Percentiles rank a stretch among this genome's conserved stretches.
phyloP scores from a whole-genome alignment of 768 basidiomycete species.

The Roridomyces roridus region DNA sequence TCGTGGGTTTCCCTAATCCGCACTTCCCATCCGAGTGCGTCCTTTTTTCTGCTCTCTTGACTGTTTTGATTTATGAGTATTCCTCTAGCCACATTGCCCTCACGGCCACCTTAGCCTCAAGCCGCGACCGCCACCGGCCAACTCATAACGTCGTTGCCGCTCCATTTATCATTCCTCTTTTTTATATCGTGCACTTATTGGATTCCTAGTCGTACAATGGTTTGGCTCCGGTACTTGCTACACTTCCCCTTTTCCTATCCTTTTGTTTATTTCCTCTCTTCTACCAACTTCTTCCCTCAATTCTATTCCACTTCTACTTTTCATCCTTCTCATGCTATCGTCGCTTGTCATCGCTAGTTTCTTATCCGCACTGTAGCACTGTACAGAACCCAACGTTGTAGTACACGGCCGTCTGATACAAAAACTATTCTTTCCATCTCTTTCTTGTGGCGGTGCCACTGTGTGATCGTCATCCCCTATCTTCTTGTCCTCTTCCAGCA shows the following conservation, averaged over 20 bases:
- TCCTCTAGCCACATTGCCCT: conserved; percentile 20
- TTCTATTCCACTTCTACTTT: conserved; percentile 3
- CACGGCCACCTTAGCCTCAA: conserved; percentile 22
- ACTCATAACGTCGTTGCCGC: conserved; percentile 12
- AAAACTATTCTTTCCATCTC: conserved; percentile 18
- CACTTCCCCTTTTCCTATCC: conserved; percentile 1
- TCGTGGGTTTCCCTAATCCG: conserved; percentile 95
- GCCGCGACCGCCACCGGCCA: conserved; percentile 20
- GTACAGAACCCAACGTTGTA: conserved; percentile 29
- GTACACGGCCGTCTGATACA: conserved; percentile 25
- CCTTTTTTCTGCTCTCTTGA: neutral
- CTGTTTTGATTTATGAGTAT: neutral
- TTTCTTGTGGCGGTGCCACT: too few relatives aligned
- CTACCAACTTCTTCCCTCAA: neutral
- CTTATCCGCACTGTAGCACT: conserved; percentile 19
- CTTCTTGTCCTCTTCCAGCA: too few relatives aligned
- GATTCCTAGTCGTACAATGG: conserved; percentile 21
- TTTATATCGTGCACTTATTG: conserved; percentile 18
- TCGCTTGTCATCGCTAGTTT: conserved; percentile 29
- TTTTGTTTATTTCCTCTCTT: conserved; percentile 10
- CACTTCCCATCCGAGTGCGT: conserved; percentile 98
- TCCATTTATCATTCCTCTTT: conserved; percentile 9
- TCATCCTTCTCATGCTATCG: conserved; percentile 19
- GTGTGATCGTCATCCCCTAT: too few relatives aligned
- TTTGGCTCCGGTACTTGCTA: conserved; percentile 23